Base-by-base conservation (phyloP, 106 monocot genomes). In the Dactylorhiza incarnata region DNA sequence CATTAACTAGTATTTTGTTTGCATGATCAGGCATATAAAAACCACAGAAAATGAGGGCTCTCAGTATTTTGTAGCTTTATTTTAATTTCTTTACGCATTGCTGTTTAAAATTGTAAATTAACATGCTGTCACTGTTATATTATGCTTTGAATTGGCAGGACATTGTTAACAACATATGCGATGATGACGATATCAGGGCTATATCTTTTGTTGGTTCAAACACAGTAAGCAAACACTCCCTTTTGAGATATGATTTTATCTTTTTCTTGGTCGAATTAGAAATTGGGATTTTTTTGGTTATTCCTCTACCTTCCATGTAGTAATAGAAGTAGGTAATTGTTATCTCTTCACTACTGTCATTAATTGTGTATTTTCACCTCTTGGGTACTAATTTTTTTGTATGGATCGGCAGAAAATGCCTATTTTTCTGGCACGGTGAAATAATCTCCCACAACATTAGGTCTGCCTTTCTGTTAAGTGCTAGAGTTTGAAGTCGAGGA, bases 141-240 rank as follows among this genome's bases (percentile, higher is more conserved):
- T 15, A 44, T 52, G 23, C 54, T 48, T 74, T 59, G 17, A 26
- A 58, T 23, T 84, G 76, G 25, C 87, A 97, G 96, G 89, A 87
- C 17, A 87, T 82, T 76, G 96, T 97, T 23, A 93, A 97, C 68
- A 87, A 88, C 74, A 97, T 97, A 71, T 97, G 96, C 76, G 96
- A 97, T 83, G 89, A 97, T 82, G 87, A 91, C 2, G 89, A 97
- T 75, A 93, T 97, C 69, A 90, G 71, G 79, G 96, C 96, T 65
- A 85, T 97, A 81, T 97, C 96, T 55, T 97, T 97, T 87, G 96
- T 97, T 89, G 96, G 96, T 83, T 97, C 96, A 62, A 97, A 93
- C 63, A 85, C 83, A 54, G 96, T 97, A 80, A 94, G 94, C 22
- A 66, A 77, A 46, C 48, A 5, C 25, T 73, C 0, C 75, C 55